Evolutionary conservation across 176 grass and related monocot genomes (phyloP).

Genomic region (Eragrostis curvula): DNA sequence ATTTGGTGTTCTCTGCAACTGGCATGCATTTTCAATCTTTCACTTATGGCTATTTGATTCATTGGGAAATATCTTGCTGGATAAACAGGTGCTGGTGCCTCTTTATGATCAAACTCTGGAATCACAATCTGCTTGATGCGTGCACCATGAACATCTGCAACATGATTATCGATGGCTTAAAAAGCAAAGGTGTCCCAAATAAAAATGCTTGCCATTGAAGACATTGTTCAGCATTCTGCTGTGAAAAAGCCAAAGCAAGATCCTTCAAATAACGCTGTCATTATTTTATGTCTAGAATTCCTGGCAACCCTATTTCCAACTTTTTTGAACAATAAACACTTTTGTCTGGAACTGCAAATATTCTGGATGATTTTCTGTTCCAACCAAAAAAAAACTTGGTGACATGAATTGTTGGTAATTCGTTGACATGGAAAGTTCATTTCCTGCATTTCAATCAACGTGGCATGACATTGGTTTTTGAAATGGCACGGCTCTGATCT

Average conservation of each 20-base stretch:
- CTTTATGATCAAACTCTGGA: slow-evolving; percentile 91
- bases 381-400: too few species aligned
- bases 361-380: neutral
- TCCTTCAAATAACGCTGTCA: neutral
- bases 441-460: neutral
- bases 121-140: slow-evolving; percentile 79
- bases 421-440: neutral
- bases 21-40: neutral
- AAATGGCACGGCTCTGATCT: neutral
- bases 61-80: neutral
- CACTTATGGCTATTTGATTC: neutral
- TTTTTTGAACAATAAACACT: neutral
- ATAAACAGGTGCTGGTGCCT: slow-evolving; percentile 72
- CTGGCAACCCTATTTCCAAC: neutral
- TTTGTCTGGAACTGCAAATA: neutral
- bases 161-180: slow-evolving; percentile 56
- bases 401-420: neutral
- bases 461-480: neutral
- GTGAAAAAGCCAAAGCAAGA: neutral
- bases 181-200: slow-evolving; percentile 28
- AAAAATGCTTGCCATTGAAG: slow-evolving; percentile 12
- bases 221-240: neutral
- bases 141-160: slow-evolving; percentile 74
- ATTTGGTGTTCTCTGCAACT: neutral
- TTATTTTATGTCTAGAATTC: neutral